Evolutionary conservation across 2,329 filamentous ascomycete species (phyloP), one percentile per base, ranked within the genome.

Genomic region (Aspergillus cejpii): DNA sequence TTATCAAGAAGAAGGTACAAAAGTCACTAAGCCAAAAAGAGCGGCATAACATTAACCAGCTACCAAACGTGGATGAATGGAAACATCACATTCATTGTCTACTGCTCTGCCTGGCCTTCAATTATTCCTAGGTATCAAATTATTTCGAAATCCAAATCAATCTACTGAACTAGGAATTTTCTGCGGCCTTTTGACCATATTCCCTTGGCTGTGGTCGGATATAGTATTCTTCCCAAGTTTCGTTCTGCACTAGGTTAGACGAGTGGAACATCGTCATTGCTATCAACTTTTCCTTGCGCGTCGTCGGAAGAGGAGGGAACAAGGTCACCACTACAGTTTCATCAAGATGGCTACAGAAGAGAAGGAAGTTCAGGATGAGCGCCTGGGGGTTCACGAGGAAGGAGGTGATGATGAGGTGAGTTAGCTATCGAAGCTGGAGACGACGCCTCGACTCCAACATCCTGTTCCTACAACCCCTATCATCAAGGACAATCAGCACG

Each of bases 401-500:
- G 65, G 60, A 19, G 67, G 60, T 40, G 68, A 72, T 50, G 70
- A 73, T 57, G 70, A 72, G 64, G 70, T 73, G 64, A 49, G 58
- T 53, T 39, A 45, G 37, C 27, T 40, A 8, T 23, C 19, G 31
- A 37, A 39, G 34, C 17, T 39, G 26, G 17, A 42, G 24, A 20
- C 33, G 15, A 19, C 42, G 27, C n/a, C 31, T 34, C 23, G 34
- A 38, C 31, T 17, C 20, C 26, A 24, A 12, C 20, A 39, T 17
- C 15, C 39, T 14, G 15, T 19, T 23, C 15, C 15, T 19, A 29
- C 21, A 20, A 42, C 24, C 15, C n/a, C 17, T 42, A 11, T 26
- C 14, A 11, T 42, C n/a, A 29, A 5, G 14, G 8, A n/a, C n/a
- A 15, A 33, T 43, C 52, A 45, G 51, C 19, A 26, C 38, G 33